Conservation (phyloP, 768 basidiomycete genomes). For the Saitozyma podzolica region DNA sequence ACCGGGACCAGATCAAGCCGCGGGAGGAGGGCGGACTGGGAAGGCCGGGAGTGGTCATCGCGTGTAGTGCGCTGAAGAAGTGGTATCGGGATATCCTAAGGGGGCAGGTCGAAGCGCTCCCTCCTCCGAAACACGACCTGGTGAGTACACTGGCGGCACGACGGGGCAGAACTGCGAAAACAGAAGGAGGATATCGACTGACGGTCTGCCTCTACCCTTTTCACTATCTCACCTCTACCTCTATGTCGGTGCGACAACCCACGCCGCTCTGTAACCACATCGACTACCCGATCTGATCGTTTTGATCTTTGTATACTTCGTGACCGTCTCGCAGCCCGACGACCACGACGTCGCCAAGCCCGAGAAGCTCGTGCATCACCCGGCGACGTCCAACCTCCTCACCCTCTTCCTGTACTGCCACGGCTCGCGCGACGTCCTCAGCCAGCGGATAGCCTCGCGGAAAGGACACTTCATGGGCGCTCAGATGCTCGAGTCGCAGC, state of each 20-base stretch:
- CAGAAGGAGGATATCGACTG: background rate
- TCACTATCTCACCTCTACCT: background rate
- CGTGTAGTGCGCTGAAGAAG: slow-evolving; percentile 79
- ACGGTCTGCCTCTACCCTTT: slow-evolving; percentile 11
- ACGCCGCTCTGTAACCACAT: background rate
- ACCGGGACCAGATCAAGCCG: slow-evolving; percentile 17
- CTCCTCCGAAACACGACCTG: slow-evolving; percentile 36
- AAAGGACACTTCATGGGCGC: slow-evolving; percentile 51
- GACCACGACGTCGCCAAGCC: slow-evolving; percentile 34
- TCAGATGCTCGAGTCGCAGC: slow-evolving; percentile 49
- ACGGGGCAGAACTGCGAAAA: background rate
- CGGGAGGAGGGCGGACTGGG: slow-evolving; percentile 30
- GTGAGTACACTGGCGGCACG: slow-evolving; percentile 25
- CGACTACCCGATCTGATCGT: background rate
- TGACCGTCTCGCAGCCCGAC: slow-evolving; percentile 24
- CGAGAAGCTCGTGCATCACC: slow-evolving; percentile 43
- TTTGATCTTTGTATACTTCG: background rate
- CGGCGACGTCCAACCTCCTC: slow-evolving; percentile 53
- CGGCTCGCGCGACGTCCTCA: slow-evolving; percentile 45
- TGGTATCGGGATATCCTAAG: slow-evolving; percentile 80
- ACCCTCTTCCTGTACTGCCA: slow-evolving; percentile 75
- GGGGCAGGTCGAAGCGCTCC: slow-evolving; percentile 56
- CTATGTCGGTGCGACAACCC: background rate
- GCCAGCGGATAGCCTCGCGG: slow-evolving; percentile 44
- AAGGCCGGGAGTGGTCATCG: slow-evolving; percentile 69